phyloP scores from a whole-genome alignment of 2,329 filamentous ascomycete genomes.

The Ramularia endophylla region DNA sequence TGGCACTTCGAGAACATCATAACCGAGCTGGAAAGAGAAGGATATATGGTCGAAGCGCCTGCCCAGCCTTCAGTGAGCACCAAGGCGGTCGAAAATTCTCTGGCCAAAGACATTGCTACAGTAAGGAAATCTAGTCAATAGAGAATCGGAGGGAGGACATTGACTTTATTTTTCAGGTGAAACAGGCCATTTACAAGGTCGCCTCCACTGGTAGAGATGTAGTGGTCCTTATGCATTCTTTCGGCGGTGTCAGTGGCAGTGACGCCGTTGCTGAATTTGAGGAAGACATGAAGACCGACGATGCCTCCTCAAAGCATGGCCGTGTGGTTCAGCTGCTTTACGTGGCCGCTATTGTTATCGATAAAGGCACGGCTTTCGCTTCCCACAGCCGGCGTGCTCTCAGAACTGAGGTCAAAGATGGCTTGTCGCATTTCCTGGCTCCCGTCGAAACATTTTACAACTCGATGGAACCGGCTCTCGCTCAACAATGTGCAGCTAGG shows the following conservation, averaged over 20 bases:
- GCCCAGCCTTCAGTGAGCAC: constrained; percentile 2
- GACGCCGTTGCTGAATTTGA: constrained; percentile 19
- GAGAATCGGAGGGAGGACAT: no score
- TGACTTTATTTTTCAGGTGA: neutral
- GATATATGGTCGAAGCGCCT: constrained; percentile 8
- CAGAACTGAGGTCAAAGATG: constrained; percentile 1
- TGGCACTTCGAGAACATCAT: constrained; percentile 6
- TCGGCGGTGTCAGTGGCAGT: constrained; percentile 27
- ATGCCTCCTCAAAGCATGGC: neutral
- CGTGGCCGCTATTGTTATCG: constrained; percentile 9
- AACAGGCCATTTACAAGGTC: constrained; percentile 14
- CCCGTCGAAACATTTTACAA: constrained; percentile 9
- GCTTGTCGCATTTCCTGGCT: constrained; percentile 6
- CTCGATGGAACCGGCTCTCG: constrained; percentile 1
- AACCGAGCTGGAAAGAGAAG: constrained; percentile 2
- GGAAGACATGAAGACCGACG: constrained; percentile 1
- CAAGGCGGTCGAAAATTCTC: constrained; percentile 3
- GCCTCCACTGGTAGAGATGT: constrained; percentile 20
- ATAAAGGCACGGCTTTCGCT: neutral
- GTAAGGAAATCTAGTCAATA: constrained; percentile 1
- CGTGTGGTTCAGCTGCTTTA: constrained; percentile 11
- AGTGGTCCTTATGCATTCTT: constrained; percentile 27
- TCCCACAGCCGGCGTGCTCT: neutral
- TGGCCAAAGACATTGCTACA: constrained; percentile 5
- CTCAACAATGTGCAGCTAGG: constrained; percentile 4